These are phyloP conservation scores for Bruguiera parviflora DNA, from an alignment of 345 rosid genomes.

Conservation along the genomic window DNA sequence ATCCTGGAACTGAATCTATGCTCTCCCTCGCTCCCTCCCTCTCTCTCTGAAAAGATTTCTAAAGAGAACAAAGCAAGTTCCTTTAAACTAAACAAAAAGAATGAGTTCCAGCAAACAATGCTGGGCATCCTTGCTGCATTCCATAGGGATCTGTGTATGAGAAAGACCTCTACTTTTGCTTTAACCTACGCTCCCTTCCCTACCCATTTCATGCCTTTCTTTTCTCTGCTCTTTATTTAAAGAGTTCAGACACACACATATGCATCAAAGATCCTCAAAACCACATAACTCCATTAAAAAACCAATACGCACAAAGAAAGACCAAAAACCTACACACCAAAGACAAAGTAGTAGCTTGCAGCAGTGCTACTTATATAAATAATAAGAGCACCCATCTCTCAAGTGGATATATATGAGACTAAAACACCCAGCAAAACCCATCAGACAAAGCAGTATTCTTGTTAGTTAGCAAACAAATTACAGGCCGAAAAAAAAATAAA, in stretches of 20 bases:
- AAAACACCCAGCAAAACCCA: conserved; percentile 16
- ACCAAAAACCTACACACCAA: conserved; percentile 5
- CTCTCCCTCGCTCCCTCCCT: conserved; percentile 16
- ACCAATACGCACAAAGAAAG: conserved; percentile 1
- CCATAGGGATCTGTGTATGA: conserved; percentile 94
- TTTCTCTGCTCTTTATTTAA: conserved; percentile 6
- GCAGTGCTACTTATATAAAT: not conserved
- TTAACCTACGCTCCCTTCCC: conserved; percentile 30
- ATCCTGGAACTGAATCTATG: conserved; percentile 42
- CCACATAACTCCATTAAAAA: conserved; percentile 1
- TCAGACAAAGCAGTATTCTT: too few relatives aligned
- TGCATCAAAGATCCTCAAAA: not conserved
- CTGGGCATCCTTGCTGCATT: conserved; percentile 61
- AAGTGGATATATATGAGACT: conserved; percentile 15
- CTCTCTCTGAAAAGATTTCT: conserved; percentile 32
- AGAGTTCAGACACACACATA: not conserved
- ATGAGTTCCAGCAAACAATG: conserved; percentile 57
- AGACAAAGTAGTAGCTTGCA: conserved; percentile 8
- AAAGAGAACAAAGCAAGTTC: conserved; percentile 50
- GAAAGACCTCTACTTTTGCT: conserved; percentile 69
- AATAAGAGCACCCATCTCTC: conserved; percentile 19
- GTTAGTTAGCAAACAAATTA: too few relatives aligned
- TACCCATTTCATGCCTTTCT: not conserved
- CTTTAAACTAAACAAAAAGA: conserved; percentile 74
- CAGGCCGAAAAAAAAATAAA: too few relatives aligned